These are phyloP conservation scores for Ogataea saltuana DNA, from an alignment of 805 yeast genomes.

Conservation along the genomic window DNA sequence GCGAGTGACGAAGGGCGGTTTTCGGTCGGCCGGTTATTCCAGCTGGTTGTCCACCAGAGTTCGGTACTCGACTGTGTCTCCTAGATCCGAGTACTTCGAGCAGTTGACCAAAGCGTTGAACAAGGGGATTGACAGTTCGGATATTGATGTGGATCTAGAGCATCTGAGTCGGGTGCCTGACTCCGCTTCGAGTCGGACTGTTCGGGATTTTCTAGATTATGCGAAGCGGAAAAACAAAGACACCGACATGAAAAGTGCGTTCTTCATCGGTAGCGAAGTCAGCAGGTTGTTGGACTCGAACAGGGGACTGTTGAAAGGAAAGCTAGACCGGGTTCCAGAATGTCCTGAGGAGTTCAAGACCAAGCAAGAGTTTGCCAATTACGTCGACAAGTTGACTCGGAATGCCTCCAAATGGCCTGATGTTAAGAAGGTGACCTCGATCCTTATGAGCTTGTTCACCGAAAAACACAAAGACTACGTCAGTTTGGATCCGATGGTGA, in stretches of 20 bases:
- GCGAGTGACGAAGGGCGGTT: too few relatives aligned
- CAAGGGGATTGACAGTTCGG: neutral
- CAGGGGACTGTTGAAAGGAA: neutral
- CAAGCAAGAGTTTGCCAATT: neutral
- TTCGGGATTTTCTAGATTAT: neutral
- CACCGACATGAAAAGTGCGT: neutral
- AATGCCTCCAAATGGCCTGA: conserved; percentile 4
- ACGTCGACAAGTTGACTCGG: neutral
- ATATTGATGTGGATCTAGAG: neutral
- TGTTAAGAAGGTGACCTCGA: too few relatives aligned
- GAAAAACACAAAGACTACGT: too few relatives aligned
- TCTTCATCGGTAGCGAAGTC: conserved; percentile 4
- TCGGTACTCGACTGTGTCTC: neutral
- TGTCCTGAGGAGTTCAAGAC: neutral
- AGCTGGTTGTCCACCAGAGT: neutral
- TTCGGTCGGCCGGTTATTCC: neutral
- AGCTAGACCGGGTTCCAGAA: neutral
- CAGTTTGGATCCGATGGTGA: too few relatives aligned
- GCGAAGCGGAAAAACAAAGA: neutral
- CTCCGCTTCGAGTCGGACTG: neutral
- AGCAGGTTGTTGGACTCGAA: neutral
- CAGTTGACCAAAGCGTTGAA: neutral
- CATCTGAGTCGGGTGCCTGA: neutral
- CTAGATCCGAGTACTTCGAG: neutral
- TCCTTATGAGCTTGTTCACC: too few relatives aligned